phyloP scores from a whole-genome alignment of 78 protist genomes.

The Dictyostelium intermedium region DNA sequence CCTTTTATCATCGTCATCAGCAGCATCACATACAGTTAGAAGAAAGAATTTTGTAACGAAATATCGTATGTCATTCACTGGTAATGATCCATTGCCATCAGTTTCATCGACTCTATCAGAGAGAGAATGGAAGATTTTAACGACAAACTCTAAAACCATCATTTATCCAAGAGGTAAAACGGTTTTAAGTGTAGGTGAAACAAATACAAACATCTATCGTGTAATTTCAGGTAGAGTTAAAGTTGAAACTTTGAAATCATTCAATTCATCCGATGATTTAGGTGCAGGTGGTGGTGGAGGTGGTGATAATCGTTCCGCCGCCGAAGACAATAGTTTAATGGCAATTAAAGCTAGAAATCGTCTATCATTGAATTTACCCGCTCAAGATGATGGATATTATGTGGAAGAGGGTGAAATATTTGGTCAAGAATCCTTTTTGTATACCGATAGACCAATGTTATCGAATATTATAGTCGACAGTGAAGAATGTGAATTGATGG shows the following conservation, averaged over 20 bases:
- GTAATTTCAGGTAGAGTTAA: slow-evolving; percentile 62
- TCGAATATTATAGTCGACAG: slow-evolving; percentile 11
- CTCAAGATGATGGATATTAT: slow-evolving; percentile 20
- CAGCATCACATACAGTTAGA: slow-evolving; percentile 12
- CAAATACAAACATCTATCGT: slow-evolving; percentile 56
- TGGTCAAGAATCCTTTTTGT: slow-evolving; percentile 65
- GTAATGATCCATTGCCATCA: slow-evolving; percentile 68
- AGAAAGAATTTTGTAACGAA: slow-evolving; percentile 46
- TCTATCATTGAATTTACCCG: background rate
- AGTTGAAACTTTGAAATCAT: slow-evolving; percentile 11
- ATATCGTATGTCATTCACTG: slow-evolving; percentile 73
- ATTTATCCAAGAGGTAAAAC: slow-evolving; percentile 9
- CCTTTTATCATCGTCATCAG: background rate
- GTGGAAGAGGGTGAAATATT: slow-evolving; percentile 52
- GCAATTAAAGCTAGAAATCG: background rate
- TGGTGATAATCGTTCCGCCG: background rate
- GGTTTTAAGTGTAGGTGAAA: slow-evolving; percentile 3
- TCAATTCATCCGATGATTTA: background rate
- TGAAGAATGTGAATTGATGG: slow-evolving; percentile 52
- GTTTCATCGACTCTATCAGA: slow-evolving; percentile 31
- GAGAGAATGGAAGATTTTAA: slow-evolving; percentile 69
- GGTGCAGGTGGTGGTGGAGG: slow-evolving; percentile 15
- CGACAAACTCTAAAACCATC: slow-evolving; percentile 39
- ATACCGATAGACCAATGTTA: slow-evolving; percentile 46
- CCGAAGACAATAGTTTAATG: background rate